Evolutionary conservation across 148 eudicot genomes (phyloP).

Genomic region (Cornus suecica): DNA sequence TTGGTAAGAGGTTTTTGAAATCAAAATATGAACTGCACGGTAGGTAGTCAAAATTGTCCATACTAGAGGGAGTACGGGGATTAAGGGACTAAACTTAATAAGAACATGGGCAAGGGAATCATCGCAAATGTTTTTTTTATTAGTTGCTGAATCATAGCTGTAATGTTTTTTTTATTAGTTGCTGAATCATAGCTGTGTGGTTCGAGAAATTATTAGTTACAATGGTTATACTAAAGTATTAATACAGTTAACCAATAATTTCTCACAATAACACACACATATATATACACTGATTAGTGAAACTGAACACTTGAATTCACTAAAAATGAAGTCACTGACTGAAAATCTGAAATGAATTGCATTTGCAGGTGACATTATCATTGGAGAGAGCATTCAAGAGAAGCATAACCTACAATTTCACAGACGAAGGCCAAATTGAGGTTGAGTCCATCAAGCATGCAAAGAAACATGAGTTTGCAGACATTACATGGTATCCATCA

Average conservation of each 20-base stretch:
- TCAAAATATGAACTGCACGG: too few relatives aligned
- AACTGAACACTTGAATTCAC: not conserved
- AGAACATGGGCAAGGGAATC: not conserved
- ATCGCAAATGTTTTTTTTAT: not conserved
- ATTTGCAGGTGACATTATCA: conserved; percentile 50
- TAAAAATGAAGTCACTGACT: not conserved
- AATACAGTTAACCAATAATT: too few relatives aligned
- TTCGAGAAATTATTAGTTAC: too few relatives aligned
- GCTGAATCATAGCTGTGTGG: too few relatives aligned
- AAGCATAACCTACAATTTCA: conserved; percentile 63
- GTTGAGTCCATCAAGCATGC: conserved; percentile 45
- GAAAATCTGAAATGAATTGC: not conserved
- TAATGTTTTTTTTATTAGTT: too few relatives aligned
- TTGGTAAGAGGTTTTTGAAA: too few relatives aligned
- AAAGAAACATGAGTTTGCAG: conserved; percentile 68
- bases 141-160: not conserved
- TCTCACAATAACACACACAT: too few relatives aligned
- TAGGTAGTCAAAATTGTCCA: too few relatives aligned
- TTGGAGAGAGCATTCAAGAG: conserved; percentile 68
- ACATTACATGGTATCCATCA: conserved; percentile 86
- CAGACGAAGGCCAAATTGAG: conserved; percentile 51
- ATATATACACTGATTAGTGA: not conserved
- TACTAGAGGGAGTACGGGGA: too few relatives aligned
- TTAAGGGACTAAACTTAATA: too few relatives aligned
- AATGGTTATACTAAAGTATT: too few relatives aligned